Evolutionary conservation across 2,329 filamentous ascomycete genomes (phyloP), one percentile per base, ranked within the genome.

Genomic region (Sporothrix pseudoabietina): DNA sequence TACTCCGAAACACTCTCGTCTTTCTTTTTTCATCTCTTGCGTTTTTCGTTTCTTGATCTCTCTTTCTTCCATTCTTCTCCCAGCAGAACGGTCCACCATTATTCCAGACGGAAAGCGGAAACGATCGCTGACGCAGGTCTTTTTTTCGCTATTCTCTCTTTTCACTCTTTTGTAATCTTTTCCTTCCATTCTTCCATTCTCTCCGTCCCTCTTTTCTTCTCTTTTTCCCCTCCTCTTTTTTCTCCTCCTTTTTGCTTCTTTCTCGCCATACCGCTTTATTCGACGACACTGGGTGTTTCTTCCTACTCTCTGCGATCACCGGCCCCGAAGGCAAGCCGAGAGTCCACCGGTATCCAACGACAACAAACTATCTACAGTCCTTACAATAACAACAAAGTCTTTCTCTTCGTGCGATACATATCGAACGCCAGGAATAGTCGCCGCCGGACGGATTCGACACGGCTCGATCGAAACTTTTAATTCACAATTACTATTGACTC

Each of bases 361-460:
- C 63, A 22, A 30, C 54, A 47, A 32, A 5, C 10, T 14, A 55
- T 26, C 35, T 5, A 47, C 61, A 16, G 35, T 71, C 41, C 4
- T 54, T 71, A 52, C 47, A 66, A 41, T 22, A 57, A 39, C 32
- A 49, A 26, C 26, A 26, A 26, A 26, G 5, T 52, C 52, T 44
- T 59, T 59, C 32, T 44, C 16, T 47, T 32, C 44, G 30, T 32
- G 39, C 66, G 44, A 69, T 39, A 69, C 30, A 52, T 30, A 61
- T 69, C 54, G 39, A 61, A 61, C 30, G 63, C 71, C 71, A 49
- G 57, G n/a, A 55, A 57, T 55, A 74, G 59, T 73, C 71, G 59
- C 74, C 73, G 76, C 75, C 75, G 76, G 75, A 73, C 75, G 75
- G 76, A 74, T 32, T 74, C 30, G 71, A 72, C 71, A 49, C 61